Base-by-base conservation (phyloP, 345 rosid genomes). In the Turnera subulata region DNA sequence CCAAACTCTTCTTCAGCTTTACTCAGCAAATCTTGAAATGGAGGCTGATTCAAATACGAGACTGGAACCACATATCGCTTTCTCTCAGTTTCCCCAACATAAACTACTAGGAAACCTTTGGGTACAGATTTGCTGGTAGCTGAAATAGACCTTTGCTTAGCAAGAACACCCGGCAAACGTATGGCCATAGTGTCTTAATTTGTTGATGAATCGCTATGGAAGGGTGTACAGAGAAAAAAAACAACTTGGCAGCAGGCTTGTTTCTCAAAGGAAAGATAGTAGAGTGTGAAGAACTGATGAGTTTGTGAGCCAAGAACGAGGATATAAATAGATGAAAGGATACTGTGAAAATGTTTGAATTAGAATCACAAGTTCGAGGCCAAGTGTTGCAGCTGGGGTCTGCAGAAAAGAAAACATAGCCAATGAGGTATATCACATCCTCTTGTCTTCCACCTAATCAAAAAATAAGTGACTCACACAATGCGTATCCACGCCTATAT, bases 111-210 rank as follows among this genome's bases (percentile, higher is more conserved):
- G n/a, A n/a, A n/a, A n/a, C n/a, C n/a, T n/a, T n/a, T 77, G 4
- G 82, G 84, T 6, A 76, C 81, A 35, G 19, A 17, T 24, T 43
- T 6, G 32, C 29, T 48, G 46, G 19, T 6, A 43, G 38, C 20
- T 22, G 47, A 5, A 15, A 8, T 22, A 17, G 29, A 13, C 7
- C 20, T 38, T 23, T 24, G 47, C 40, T 63, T 46, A 17, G 53
- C 13, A 2, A n/a, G 38, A 35, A 50, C 46, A 70, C 68, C 33
- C 9, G 63, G 21, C 55, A 59, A 47, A 26, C 17, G 45, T 14
- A 33, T 17, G 32, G 6, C 46, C 46, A 32, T 53, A 1, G 12
- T 14, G 53, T n/a, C 6, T 43, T 23, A 11, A 20, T 20, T 12
- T 18, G 39, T 1, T 33, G 24, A 4, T 52, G 2, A 20, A 14